These are phyloP conservation scores for Cryptosporidium bovis DNA, from an alignment of 169 alveolate genomes.

Conservation along the genomic window DNA sequence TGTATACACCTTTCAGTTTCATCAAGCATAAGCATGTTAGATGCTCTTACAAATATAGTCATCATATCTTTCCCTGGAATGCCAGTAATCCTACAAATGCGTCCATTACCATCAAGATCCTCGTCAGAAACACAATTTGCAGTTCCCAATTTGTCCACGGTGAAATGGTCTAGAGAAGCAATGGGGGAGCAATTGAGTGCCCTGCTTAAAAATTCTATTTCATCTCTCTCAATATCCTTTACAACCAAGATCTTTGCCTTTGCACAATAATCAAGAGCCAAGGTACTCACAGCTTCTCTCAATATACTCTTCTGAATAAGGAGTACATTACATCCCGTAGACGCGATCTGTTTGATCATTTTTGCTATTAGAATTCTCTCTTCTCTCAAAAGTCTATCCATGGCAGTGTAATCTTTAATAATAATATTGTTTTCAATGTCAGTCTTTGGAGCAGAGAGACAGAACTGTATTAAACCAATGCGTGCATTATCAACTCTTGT, in stretches of 20 bases:
- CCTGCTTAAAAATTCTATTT: conserved; percentile 94
- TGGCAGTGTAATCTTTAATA: conserved; percentile 93
- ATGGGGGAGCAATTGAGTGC: conserved; percentile 95
- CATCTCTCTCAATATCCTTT: conserved; percentile 97
- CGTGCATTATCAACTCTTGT: conserved; percentile 92
- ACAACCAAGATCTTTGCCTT: conserved; percentile 97
- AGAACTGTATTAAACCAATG: conserved; percentile 97
- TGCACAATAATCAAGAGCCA: conserved; percentile 96
- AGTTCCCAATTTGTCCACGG: conserved; percentile 96
- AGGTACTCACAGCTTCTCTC: conserved; percentile 96
- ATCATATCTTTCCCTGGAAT: conserved; percentile 94
- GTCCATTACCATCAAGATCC: conserved; percentile 88
- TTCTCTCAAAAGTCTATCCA: conserved; percentile 97
- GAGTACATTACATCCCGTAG: conserved; percentile 98
- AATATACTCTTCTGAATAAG: conserved; percentile 97
- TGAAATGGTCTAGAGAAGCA: conserved; percentile 97
- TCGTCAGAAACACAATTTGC: conserved; percentile 92
- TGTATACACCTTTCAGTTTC: conserved; percentile 99
- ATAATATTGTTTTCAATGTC: conserved; percentile 98
- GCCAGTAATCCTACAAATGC: conserved; percentile 95
- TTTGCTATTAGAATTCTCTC: conserved; percentile 96
- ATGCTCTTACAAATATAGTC: conserved; percentile 96
- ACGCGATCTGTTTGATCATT: conserved; percentile 96
- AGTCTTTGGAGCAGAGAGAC: conserved; percentile 99
- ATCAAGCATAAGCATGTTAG: conserved; percentile 93